These are phyloP conservation scores for Gaeumannomyces tritici DNA, from an alignment of 2,329 filamentous ascomycete genomes.

Conservation along the genomic window DNA sequence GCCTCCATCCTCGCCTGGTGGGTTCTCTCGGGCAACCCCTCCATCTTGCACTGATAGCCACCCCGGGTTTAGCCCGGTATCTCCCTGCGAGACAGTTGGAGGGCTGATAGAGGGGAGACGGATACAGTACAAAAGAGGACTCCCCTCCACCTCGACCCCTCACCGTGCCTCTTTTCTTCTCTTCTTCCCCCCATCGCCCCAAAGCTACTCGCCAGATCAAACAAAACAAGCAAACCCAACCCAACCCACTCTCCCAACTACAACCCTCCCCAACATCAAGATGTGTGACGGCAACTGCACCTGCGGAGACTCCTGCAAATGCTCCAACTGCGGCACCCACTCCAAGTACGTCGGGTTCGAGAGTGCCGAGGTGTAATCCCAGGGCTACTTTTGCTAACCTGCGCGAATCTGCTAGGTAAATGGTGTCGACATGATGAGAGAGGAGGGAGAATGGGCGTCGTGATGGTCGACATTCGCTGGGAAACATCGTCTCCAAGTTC, in stretches of 20 bases:
- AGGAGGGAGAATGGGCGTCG: neutral
- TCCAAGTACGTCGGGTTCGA: neutral
- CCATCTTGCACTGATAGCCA: no score
- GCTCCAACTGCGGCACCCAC: conserved; percentile 4
- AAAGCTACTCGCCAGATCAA: neutral
- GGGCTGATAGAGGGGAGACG: neutral
- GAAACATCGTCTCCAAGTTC: neutral
- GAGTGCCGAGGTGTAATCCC: no score
- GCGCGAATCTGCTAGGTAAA: neutral
- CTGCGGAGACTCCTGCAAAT: conserved; percentile 4
- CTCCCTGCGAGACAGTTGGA: no score
- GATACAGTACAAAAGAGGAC: neutral
- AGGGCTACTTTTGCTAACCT: neutral
- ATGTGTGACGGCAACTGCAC: conserved; percentile 5
- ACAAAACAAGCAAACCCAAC: neutral
- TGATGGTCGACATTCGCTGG: neutral
- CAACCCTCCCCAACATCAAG: neutral
- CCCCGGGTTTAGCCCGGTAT: no score
- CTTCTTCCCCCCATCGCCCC: neutral
- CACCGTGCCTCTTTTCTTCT: neutral
- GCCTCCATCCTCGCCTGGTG: neutral
- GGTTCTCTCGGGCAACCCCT: no score
- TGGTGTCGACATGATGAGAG: neutral
- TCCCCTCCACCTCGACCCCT: neutral
- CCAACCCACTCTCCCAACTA: neutral